Percentiles rank a stretch among this genome's conserved stretches.
These are phyloP conservation scores for Dendrobium catenatum DNA, from an alignment of 106 monocot species.

Conservation along the genomic window DNA sequence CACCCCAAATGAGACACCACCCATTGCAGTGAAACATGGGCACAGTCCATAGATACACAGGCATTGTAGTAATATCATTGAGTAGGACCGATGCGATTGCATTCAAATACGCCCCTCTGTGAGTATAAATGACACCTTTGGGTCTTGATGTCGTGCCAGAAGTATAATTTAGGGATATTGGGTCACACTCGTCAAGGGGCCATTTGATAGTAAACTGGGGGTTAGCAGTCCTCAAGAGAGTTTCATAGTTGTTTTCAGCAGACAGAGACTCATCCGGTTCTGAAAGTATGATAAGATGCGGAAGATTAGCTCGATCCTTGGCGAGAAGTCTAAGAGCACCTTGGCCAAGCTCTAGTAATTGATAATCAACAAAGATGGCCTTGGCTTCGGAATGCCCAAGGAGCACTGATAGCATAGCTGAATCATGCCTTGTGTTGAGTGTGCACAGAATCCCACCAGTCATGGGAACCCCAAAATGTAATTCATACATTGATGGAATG, in stretches of 20 bases:
- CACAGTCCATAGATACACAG: constrained; percentile 64
- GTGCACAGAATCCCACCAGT: constrained; percentile 71
- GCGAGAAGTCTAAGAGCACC: constrained; percentile 43
- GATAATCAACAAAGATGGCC: constrained; percentile 50
- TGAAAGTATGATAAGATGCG: constrained; percentile 29
- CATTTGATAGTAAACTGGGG: constrained; percentile 42
- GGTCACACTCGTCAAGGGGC: constrained; percentile 63
- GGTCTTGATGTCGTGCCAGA: constrained; percentile 81
- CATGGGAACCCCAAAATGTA: constrained; percentile 80
- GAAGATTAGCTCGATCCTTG: constrained; percentile 9
- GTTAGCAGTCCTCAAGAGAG: constrained; percentile 17
- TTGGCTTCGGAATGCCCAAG: constrained; percentile 61
- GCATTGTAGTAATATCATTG: constrained; percentile 36
- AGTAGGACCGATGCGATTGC: constrained; percentile 38
- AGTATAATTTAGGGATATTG: constrained; percentile 69
- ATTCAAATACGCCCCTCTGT: constrained; percentile 63
- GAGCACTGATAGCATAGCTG: constrained; percentile 51
- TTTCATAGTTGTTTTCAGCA: constrained; percentile 30
- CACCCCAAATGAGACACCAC: constrained; percentile 64
- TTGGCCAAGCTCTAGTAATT: constrained; percentile 27
- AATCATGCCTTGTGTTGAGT: constrained; percentile 59
- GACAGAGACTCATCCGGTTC: constrained; percentile 17
- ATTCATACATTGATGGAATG: constrained; percentile 66
- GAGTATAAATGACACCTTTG: constrained; percentile 67
- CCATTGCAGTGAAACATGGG: constrained; percentile 91